phyloP scores from a whole-genome alignment of 139 green algal genomes.

The Closterium sp. region DNA sequence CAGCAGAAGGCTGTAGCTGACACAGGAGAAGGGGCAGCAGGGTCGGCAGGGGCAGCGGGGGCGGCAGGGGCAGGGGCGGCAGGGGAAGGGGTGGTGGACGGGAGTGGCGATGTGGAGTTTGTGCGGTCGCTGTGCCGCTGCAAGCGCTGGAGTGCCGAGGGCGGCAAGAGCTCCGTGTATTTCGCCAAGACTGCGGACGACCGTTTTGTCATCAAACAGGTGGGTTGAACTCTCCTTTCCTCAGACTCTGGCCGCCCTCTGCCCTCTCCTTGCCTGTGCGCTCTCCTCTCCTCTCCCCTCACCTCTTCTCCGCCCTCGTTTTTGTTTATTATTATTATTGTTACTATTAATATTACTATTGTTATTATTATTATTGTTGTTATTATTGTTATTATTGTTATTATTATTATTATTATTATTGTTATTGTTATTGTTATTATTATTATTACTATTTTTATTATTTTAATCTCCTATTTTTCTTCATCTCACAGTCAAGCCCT shows the following conservation, averaged over 20 bases:
- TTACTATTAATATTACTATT: too few species aligned
- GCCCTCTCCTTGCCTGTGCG: too few species aligned
- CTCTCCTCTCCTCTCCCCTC: slow-evolving; percentile 78
- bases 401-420: too few species aligned
- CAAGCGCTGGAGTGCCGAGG: slow-evolving; percentile 70
- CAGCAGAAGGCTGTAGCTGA: background rate
- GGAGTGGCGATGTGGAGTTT: slow-evolving; percentile 68
- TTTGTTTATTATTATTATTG: too few species aligned
- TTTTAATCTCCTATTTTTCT: too few species aligned
- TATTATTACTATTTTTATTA: too few species aligned
- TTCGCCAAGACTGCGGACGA: slow-evolving; percentile 90
- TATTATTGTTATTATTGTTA: too few species aligned
- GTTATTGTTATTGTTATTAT: too few species aligned
- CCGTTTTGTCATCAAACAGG: slow-evolving; percentile 65
- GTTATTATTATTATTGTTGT: too few species aligned
- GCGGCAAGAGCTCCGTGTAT: slow-evolving; percentile 87
- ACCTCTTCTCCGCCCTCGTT: slow-evolving; percentile 70
- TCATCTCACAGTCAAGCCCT: too few species aligned
- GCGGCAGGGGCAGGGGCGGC: background rate
- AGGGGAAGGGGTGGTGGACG: background rate
- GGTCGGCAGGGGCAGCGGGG: background rate
- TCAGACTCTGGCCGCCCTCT: too few species aligned
- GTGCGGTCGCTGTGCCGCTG: slow-evolving; percentile 78
- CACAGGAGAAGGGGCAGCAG: background rate
- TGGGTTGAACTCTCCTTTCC: slow-evolving; percentile 51